These are phyloP conservation scores for Mikania micrantha DNA, from an alignment of 129 eudicot species.

Conservation along the genomic window DNA sequence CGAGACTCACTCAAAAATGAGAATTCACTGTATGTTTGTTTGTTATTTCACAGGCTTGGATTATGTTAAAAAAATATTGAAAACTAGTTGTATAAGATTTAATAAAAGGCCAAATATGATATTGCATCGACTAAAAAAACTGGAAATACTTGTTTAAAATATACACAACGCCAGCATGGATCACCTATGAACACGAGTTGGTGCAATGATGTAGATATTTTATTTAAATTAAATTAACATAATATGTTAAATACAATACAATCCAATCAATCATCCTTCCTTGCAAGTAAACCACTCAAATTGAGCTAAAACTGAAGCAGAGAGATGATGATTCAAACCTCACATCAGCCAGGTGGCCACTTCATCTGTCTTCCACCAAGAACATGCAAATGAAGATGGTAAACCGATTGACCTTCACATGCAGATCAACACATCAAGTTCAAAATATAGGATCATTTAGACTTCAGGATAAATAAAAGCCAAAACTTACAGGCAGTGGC, in stretches of 20 bases:
- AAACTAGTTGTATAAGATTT: no score
- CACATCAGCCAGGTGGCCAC: conserved; percentile 75
- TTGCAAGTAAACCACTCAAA: background rate
- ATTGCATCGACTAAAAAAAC: no score
- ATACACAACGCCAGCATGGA: no score
- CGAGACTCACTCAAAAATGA: no score
- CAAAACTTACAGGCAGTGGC: conserved; percentile 61
- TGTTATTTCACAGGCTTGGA: no score
- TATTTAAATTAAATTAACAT: background rate
- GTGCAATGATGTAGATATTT: no score
- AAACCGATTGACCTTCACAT: conserved; percentile 73
- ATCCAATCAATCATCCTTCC: background rate
- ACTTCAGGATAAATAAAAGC: background rate
- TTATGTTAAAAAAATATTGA: no score
- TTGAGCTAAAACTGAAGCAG: background rate
- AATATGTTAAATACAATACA: background rate
- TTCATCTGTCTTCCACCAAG: conserved; percentile 89
- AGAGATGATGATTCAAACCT: background rate
- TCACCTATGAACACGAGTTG: no score
- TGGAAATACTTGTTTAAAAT: no score
- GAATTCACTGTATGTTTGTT: no score
- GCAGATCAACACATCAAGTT: background rate
- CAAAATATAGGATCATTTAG: background rate
- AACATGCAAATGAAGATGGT: conserved; percentile 86
- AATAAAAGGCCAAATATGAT: no score